Conservation (phyloP, 768 basidiomycete species). For the Suillus plorans region DNA sequence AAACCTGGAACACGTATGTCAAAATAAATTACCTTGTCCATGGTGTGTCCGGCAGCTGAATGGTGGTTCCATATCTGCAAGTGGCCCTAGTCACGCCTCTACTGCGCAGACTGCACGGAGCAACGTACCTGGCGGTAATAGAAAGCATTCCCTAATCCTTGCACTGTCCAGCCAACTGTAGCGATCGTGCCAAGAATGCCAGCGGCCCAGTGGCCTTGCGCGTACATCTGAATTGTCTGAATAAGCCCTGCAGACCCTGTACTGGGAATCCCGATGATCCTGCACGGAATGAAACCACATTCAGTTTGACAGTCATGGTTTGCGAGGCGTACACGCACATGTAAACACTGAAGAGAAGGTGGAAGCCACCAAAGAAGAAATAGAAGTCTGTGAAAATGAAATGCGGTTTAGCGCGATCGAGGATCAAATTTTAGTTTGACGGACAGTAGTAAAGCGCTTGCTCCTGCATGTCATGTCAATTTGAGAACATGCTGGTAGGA, state of each 20-base stretch:
- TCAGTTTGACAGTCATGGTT: slow-evolving; percentile 19
- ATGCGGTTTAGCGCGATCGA: slow-evolving; percentile 9
- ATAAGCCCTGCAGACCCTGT: slow-evolving; percentile 96
- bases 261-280: slow-evolving; percentile 93
- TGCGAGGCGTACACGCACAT: slow-evolving; percentile 53
- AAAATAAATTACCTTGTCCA: slow-evolving; percentile 64
- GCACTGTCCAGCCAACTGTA: slow-evolving; percentile 84
- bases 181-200: slow-evolving; percentile 81
- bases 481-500: slow-evolving; percentile 23
- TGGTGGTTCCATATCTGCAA: slow-evolving; percentile 74
- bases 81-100: slow-evolving; percentile 9
- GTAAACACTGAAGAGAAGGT: slow-evolving; percentile 90
- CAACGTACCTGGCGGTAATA: slow-evolving; percentile 73
- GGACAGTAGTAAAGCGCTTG: slow-evolving; percentile 92
- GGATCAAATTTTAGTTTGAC: slow-evolving; percentile 32
- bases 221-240: slow-evolving; percentile 84
- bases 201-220: slow-evolving; percentile 67
- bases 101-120: slow-evolving; percentile 15
- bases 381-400: slow-evolving; percentile 68
- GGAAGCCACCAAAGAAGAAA: slow-evolving; percentile 96
- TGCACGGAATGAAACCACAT: slow-evolving; percentile 33
- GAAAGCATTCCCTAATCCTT: slow-evolving; percentile 78
- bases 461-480: slow-evolving; percentile 53
- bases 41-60: slow-evolving; percentile 80
- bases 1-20: not conserved